phyloP scores from a whole-genome alignment of 495 filamentous ascomycete genomes.

The Entonaema liquescens region DNA sequence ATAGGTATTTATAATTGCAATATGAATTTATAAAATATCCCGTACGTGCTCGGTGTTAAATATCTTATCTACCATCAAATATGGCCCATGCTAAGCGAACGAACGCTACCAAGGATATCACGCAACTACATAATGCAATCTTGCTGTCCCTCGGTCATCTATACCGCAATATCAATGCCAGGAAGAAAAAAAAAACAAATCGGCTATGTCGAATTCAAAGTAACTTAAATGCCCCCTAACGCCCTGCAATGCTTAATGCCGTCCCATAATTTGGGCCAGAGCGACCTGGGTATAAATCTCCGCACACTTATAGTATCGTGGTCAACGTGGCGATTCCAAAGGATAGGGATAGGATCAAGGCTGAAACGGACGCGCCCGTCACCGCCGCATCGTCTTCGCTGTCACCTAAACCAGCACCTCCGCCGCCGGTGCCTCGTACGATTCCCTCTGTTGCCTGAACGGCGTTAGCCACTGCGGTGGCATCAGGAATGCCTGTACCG shows the following conservation, averaged over 20 bases:
- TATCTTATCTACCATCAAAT: constrained; percentile 10
- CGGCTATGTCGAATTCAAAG: not conserved
- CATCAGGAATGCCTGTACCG: constrained; percentile 73
- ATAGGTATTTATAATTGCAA: not conserved
- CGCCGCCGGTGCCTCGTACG: constrained; percentile 28
- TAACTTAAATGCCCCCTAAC: constrained; percentile 12
- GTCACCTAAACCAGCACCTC: constrained; percentile 26
- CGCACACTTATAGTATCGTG: constrained; percentile 16
- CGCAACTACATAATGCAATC: not conserved
- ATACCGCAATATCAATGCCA: constrained; percentile 19
- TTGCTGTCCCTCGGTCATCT: constrained; percentile 10
- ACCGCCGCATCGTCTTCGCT: constrained; percentile 8
- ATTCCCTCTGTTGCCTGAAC: constrained; percentile 62
- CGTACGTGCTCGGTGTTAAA: constrained; percentile 11
- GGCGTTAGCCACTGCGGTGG: constrained; percentile 71
- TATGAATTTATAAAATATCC: not conserved
- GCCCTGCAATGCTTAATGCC: constrained; percentile 33
- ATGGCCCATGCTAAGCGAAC: constrained; percentile 7
- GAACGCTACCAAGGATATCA: not conserved
- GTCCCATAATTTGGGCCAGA: constrained; percentile 18
- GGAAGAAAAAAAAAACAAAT: constrained; percentile 1
- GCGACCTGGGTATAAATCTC: not conserved
- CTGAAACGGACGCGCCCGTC: constrained; percentile 13
- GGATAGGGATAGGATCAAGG: constrained; percentile 15
- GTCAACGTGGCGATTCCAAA: constrained; percentile 21